Conservation (phyloP, 495 filamentous ascomycete species). For the Tricharina praecox region DNA sequence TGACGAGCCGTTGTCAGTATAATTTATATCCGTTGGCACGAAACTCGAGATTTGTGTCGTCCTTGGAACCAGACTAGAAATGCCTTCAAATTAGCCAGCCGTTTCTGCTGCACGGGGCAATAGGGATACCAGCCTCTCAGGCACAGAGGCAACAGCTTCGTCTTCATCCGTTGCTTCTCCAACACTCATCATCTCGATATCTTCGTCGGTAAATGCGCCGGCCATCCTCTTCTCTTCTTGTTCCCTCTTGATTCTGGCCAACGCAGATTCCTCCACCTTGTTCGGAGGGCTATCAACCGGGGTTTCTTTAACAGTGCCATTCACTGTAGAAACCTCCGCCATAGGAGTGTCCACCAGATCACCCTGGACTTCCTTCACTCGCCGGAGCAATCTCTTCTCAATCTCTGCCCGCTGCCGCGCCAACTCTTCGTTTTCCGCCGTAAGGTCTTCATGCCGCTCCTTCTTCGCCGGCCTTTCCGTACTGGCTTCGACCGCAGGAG, state of each 20-base stretch:
- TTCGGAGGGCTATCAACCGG: not conserved
- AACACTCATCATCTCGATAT: constrained; percentile 12
- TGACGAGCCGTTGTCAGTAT: constrained; percentile 11
- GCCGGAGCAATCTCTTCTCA: not conserved
- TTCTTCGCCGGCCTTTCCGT: not conserved
- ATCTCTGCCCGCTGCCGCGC: not conserved
- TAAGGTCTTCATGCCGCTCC: too few relatives aligned
- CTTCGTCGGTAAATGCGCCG: constrained; percentile 4
- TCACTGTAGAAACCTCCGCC: not conserved
- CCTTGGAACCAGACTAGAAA: constrained; percentile 4
- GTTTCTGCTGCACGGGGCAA: too few relatives aligned
- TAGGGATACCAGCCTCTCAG: not conserved
- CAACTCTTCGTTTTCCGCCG: not conserved
- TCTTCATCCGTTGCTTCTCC: constrained; percentile 7
- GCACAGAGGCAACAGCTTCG: not conserved
- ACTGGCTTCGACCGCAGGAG: not conserved
- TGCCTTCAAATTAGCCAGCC: too few relatives aligned
- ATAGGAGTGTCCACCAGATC: not conserved
- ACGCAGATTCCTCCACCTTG: constrained; percentile 8
- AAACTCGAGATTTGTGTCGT: constrained; percentile 25
- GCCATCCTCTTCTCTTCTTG: not conserved
- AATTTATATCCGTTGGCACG: constrained; percentile 17
- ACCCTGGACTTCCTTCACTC: not conserved
- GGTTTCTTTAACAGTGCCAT: not conserved
- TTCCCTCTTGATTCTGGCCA: constrained; percentile 8